A percentile compares a stretch with the other conserved stretches of the same genome.
phyloP scores from a whole-genome alignment of 2,329 filamentous ascomycete genomes.

The Myriosclerotinia scirpicola region DNA sequence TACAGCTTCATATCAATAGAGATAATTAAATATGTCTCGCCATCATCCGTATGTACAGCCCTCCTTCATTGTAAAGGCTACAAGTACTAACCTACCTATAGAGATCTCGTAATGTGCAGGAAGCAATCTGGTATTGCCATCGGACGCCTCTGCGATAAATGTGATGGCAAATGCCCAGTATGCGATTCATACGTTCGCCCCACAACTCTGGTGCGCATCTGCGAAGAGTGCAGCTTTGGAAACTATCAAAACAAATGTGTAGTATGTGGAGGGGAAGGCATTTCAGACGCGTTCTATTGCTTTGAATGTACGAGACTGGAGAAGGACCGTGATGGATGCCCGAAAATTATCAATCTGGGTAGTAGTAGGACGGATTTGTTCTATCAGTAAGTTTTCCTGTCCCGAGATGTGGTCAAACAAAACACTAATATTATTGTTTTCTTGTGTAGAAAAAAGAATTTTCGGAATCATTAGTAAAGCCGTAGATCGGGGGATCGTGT shows the following conservation, averaged over 20 bases:
- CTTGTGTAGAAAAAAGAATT: conserved; percentile 64
- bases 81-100: conserved; percentile 41
- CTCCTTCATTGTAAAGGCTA: conserved; percentile 1
- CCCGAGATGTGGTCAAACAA: conserved; percentile 35
- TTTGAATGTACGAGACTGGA: conserved; percentile 97
- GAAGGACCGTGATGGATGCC: conserved; percentile 95
- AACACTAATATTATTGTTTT: conserved; percentile 22
- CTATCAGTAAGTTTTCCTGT: conserved; percentile 32
- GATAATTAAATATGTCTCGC: conserved; percentile 37
- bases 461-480: conserved; percentile 53
- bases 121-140: conserved; percentile 98
- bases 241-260: conserved; percentile 99
- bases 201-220: conserved; percentile 95
- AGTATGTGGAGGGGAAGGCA: conserved; percentile 96
- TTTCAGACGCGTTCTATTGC: conserved; percentile 98
- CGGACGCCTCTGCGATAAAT: conserved; percentile 98
- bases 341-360: conserved; percentile 98
- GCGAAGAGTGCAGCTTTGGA: conserved; percentile 98
- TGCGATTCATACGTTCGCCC: conserved; percentile 99
- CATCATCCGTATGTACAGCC: conserved; percentile 64
- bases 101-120: conserved; percentile 98
- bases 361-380: conserved; percentile 89
- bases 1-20: conserved; percentile 16
- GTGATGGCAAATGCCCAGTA: conserved; percentile 98
- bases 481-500: conserved; percentile 21